Conservation (phyloP, 129 eudicot genomes). For the Daucus carota region DH1_v3.0 NC_030387.2:4636501-4637000, state of each 20-base stretch:
- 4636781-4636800: conserved; percentile 42
- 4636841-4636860: conserved; percentile 15
- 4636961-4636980: conserved; percentile 56
- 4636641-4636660: conserved; percentile 34
- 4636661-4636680: conserved; percentile 56
- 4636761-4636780: conserved; percentile 50
- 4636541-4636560: conserved; percentile 28
- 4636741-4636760: conserved; percentile 75
- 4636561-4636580: conserved; percentile 30
- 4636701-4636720: conserved; percentile 85
- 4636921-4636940: conserved; percentile 52
- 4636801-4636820: conserved; percentile 45
- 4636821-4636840: conserved; percentile 41
- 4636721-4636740: conserved; percentile 82
- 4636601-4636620: conserved; percentile 49
- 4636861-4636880: conserved; percentile 22
- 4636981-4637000: conserved; percentile 42
- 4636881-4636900: conserved; percentile 35
- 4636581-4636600: conserved; percentile 38
- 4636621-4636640: conserved; percentile 30
- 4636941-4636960: conserved; percentile 48
- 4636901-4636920: conserved; percentile 37
- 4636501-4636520: conserved; percentile 29
- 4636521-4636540: conserved; percentile 30
- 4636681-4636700: conserved; percentile 62